Base-by-base conservation (phyloP, 441 rosid genomes). In the Erodium chrysanthum region DNA sequence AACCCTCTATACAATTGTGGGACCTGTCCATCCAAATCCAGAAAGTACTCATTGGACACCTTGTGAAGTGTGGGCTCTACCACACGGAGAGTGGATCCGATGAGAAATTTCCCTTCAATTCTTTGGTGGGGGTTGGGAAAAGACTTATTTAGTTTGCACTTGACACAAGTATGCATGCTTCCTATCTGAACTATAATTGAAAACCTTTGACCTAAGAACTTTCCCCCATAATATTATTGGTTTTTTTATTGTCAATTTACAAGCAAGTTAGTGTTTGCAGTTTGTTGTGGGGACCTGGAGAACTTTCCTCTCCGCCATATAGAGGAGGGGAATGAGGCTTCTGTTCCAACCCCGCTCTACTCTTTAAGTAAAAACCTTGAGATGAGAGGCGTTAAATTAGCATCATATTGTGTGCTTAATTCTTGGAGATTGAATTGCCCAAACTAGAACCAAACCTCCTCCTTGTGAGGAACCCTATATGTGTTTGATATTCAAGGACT, bases 131-230 rank as follows among this genome's bases (percentile, higher is more conserved):
- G 58, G 58, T 60, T 25, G 35, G 64, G 35, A 60, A 20, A 29
- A 23, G 37, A 12, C 35, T 3, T 25, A 60, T 25, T 5, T 60
- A 23, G 9, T 60, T 60, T 25, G 64, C 18, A 60, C 31, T 60
- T 4, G 25, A 14, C 31, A 23, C 64, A 60, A 60, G 64, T 60
- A 60, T 56, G 31, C 35, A 60, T 56, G 31, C 35, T 23, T 60
- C 17, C 15, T 59, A 59, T 14, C 37, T 60, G 33, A 29, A 60
- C 17, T 60, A 25, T 6, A 14, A 27, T 60, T 29, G 18, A 23
- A 25, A 12, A 60, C 64, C 64, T 60, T 60, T 60, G 64, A 60
- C 64, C 37, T 60, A 60, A 37, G 64, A 60, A 60, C 35, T 60
- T 60, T 60, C 35, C 64, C 27, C 8, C 35, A 60, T 60, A 25